Evolutionary conservation across 371 early-diverging fungal species (phyloP).

Genomic region (Zychaea mexicana): DNA sequence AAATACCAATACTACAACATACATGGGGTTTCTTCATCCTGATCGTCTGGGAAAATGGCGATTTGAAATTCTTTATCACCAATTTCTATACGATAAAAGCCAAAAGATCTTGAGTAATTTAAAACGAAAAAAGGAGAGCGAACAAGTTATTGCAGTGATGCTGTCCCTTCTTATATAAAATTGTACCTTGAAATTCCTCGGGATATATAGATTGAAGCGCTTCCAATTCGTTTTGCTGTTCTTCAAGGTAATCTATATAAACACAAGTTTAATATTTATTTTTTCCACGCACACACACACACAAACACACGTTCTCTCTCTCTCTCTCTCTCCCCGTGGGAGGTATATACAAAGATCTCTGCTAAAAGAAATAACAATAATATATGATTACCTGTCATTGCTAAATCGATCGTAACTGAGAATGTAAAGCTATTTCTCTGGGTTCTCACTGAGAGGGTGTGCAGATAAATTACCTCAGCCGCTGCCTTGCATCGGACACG

Average conservation of each 20-base stretch:
- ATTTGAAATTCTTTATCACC: constrained; percentile 49
- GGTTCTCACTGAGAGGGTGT: no score
- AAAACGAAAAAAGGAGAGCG: constrained; percentile 10
- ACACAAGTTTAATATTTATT: no score
- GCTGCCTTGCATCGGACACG: no score
- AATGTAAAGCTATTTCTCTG: neutral
- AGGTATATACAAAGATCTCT: no score
- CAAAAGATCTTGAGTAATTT: neutral
- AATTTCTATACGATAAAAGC: constrained; percentile 19
- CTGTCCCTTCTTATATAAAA: no score
- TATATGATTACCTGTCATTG: neutral
- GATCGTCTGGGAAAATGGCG: constrained; percentile 56
- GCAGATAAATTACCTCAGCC: no score
- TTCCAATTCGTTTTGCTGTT: constrained; percentile 88
- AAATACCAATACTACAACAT: constrained; percentile 15
- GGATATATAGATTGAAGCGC: constrained; percentile 92
- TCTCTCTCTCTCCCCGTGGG: no score
- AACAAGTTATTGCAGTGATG: no score
- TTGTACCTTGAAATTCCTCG: constrained; percentile 79
- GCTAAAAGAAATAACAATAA: no score
- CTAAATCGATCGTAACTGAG: neutral
- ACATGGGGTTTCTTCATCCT: constrained; percentile 58
- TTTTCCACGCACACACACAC: no score
- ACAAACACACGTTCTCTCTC: no score
- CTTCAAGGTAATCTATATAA: constrained; percentile 70